These are phyloP conservation scores for Zizania latifolia DNA, from an alignment of 176 grass and related monocot genomes.

Conservation along the genomic window DNA sequence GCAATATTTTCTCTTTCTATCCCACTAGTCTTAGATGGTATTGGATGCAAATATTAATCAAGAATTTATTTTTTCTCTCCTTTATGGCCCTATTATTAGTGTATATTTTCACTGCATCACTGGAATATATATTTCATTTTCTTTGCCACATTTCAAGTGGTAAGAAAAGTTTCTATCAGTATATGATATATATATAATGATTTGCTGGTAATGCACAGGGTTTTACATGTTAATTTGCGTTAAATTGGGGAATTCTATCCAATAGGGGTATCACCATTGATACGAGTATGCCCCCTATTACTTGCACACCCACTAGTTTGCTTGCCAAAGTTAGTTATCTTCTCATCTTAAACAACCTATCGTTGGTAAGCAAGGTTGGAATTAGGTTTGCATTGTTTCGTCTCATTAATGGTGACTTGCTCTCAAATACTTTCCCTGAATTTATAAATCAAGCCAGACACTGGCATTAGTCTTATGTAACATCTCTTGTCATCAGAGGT, in stretches of 20 bases:
- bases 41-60: not conserved
- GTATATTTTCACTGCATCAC: not conserved
- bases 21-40: not conserved
- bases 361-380: not conserved
- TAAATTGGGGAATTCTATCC: not conserved
- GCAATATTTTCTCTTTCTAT: not conserved
- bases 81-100: not conserved
- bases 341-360: not conserved
- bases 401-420: not conserved
- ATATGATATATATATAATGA: not conserved
- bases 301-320: not conserved
- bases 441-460: not conserved
- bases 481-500: not conserved
- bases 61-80: not conserved
- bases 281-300: not conserved
- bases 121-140: not conserved
- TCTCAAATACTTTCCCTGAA: not conserved
- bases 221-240: not conserved
- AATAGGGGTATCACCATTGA: not conserved
- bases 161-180: not conserved
- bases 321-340: not conserved
- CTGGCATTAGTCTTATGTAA: not conserved
- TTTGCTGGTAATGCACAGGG: not conserved
- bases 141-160: not conserved
- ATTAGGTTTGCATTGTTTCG: not conserved